A percentile compares a stretch with the other conserved stretches of the same genome.
Conservation (phyloP, 192 early-diverging fungal species). For the Allomyces arbusculus region DNA sequence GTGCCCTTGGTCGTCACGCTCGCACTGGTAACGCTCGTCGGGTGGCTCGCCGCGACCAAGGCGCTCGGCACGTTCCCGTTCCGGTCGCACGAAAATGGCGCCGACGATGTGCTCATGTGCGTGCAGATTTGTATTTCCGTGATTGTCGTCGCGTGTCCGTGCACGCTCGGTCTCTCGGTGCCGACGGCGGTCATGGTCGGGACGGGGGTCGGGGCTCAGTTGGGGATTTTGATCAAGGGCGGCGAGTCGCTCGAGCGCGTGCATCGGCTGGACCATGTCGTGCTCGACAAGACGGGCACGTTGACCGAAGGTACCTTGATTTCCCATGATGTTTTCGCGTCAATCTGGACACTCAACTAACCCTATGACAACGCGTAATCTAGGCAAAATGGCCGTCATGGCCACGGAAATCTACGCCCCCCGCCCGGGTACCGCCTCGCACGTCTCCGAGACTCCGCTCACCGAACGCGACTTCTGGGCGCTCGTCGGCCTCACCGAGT, state of each 20-base stretch:
- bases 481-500: constrained; percentile 60
- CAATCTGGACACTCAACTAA: too few species aligned
- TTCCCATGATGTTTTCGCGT: constrained; percentile 1
- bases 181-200: constrained; percentile 98
- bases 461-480: constrained; percentile 28
- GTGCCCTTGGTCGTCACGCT: constrained; percentile 65
- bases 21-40: constrained; percentile 45
- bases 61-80: constrained; percentile 15
- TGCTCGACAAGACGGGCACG: constrained; percentile 98
- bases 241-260: constrained; percentile 67
- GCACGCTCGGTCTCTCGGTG: constrained; percentile 84
- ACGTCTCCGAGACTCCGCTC: constrained; percentile 8
- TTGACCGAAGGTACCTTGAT: constrained; percentile 36
- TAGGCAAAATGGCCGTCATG: constrained; percentile 17
- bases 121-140: constrained; percentile 83
- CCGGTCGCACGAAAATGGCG: constrained; percentile 20
- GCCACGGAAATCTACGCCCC: neutral
- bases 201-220: constrained; percentile 82
- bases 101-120: constrained; percentile 44
- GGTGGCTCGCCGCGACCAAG: constrained; percentile 49
- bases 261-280: constrained; percentile 56
- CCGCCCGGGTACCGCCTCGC: neutral
- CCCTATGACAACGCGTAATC: too few species aligned
- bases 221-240: constrained; percentile 93
- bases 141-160: constrained; percentile 92